A percentile compares a stretch with the other conserved stretches of the same genome.
Evolutionary conservation across 495 filamentous ascomycete species (phyloP).

Genomic region (Trichoderma asperelloides): DNA sequence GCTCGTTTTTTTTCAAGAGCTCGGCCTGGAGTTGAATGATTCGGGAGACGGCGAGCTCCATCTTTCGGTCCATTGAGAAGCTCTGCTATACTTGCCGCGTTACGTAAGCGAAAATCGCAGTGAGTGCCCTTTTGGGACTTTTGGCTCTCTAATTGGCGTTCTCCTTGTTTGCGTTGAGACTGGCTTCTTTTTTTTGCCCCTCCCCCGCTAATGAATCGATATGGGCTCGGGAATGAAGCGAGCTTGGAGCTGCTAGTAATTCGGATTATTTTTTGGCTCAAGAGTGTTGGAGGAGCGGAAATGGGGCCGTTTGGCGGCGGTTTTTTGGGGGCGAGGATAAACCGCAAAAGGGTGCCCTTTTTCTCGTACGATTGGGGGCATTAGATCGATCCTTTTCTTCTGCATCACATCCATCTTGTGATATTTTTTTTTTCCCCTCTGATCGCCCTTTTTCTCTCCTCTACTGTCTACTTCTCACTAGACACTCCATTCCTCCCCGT

Average conservation of each 20-base stretch:
- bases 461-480: neutral
- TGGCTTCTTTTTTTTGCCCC: neutral
- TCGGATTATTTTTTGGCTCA: too few relatives aligned
- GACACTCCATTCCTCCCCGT: neutral
- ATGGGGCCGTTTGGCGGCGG: neutral
- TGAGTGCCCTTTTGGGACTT: neutral
- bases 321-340: neutral
- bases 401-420: neutral
- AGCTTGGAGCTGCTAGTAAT: too few relatives aligned
- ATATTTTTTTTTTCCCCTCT: too few relatives aligned
- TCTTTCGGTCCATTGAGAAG: neutral
- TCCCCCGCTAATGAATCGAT: neutral
- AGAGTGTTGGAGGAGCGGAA: slow-evolving; percentile 1
- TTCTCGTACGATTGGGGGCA: neutral
- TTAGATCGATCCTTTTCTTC: neutral
- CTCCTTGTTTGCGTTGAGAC: neutral
- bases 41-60: slow-evolving; percentile 8
- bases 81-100: neutral
- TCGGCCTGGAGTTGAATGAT: neutral
- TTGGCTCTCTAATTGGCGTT: neutral
- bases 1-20: neutral
- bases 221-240: neutral
- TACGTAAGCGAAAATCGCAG: slow-evolving; percentile 1
- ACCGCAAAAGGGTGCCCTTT: neutral
- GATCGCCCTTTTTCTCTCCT: neutral